Conservation (phyloP, 2,329 filamentous ascomycete species). For the Sporothrix brunneoviolacea region DNA sequence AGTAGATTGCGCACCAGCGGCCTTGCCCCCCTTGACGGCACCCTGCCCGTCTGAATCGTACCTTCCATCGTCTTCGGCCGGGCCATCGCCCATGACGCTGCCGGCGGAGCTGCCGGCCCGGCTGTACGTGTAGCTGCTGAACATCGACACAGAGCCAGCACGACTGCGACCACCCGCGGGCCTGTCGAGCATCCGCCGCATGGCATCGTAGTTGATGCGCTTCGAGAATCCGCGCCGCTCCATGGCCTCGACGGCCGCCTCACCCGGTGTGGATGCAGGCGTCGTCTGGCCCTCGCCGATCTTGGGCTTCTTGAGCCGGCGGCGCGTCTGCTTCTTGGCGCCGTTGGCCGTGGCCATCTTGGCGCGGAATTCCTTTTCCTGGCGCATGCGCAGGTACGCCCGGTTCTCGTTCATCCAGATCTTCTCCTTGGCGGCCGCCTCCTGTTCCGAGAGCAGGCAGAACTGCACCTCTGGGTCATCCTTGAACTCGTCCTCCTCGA, state of each 20-base stretch:
- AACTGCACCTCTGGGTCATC: constrained; percentile 82
- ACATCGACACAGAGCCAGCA: constrained; percentile 41
- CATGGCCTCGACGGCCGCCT: constrained; percentile 63
- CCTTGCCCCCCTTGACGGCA: no score
- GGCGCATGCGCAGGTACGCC: constrained; percentile 81
- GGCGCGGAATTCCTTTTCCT: constrained; percentile 72
- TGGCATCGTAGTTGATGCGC: constrained; percentile 67
- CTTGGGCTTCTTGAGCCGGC: constrained; percentile 47
- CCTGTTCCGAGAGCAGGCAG: constrained; percentile 66
- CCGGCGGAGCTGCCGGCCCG: constrained; percentile 27
- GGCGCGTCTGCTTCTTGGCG: constrained; percentile 25
- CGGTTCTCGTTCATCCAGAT: constrained; percentile 96
- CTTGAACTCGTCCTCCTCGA: constrained; percentile 76
- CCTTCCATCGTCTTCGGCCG: background rate
- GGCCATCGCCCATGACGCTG: constrained; percentile 15
- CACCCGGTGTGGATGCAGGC: constrained; percentile 60
- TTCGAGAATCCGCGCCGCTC: constrained; percentile 64
- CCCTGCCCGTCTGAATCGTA: background rate
- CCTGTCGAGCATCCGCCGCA: constrained; percentile 50
- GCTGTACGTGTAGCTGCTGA: constrained; percentile 35
- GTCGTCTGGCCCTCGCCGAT: constrained; percentile 62
- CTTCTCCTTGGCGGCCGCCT: constrained; percentile 76
- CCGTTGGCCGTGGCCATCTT: constrained; percentile 43
- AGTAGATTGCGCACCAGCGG: background rate
- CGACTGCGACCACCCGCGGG: constrained; percentile 27